phyloP scores from a whole-genome alignment of 306 rosid species.

The Inga oerstediana region DNA sequence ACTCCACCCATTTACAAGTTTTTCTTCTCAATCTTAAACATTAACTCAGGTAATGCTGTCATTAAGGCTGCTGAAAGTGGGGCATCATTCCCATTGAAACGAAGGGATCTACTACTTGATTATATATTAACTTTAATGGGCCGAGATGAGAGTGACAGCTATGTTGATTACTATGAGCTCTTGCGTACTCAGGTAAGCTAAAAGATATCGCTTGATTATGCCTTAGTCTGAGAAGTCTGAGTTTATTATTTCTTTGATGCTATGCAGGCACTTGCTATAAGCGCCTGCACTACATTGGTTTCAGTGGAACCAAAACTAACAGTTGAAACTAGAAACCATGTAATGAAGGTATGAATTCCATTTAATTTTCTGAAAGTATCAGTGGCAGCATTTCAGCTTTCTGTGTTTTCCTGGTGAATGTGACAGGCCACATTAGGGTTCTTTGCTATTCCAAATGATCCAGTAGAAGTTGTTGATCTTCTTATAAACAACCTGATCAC shows the following conservation, averaged over 20 bases:
- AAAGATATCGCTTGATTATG: constrained; percentile 28
- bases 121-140: constrained; percentile 91
- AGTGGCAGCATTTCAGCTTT: constrained; percentile 12
- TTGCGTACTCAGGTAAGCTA: constrained; percentile 78
- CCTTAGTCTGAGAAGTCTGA: constrained; percentile 26
- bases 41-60: constrained; percentile 81
- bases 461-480: constrained; percentile 71
- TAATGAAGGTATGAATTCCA: constrained; percentile 71
- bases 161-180: constrained; percentile 80
- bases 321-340: constrained; percentile 88
- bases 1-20: not conserved
- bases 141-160: constrained; percentile 77
- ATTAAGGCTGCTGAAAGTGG: constrained; percentile 92
- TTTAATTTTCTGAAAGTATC: constrained; percentile 25
- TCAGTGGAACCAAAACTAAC: constrained; percentile 95
- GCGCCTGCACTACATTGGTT: constrained; percentile 96
- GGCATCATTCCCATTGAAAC: constrained; percentile 87
- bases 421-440: constrained; percentile 96
- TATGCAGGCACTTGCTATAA: constrained; percentile 89
- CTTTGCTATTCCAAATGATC: constrained; percentile 94
- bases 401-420: constrained; percentile 42
- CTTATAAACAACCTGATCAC: constrained; percentile 90
- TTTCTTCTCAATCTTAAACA: not conserved
- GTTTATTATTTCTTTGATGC: constrained; percentile 16
- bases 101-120: constrained; percentile 89